Evolutionary conservation across 345 rosid genomes (phyloP), one percentile per base, ranked within the genome.

Genomic region (Eucalyptus tenuipes): DNA sequence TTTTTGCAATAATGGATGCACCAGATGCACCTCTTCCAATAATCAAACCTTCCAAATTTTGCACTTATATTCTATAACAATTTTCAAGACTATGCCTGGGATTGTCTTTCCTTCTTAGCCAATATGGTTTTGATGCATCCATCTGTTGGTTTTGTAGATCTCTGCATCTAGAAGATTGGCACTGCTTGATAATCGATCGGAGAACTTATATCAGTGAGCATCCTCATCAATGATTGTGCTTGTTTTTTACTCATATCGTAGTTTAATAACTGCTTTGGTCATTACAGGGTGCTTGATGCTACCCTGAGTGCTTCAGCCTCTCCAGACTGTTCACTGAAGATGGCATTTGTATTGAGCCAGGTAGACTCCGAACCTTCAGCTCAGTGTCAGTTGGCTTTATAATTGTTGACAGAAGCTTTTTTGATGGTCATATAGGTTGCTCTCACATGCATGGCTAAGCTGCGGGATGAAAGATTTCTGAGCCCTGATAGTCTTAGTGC

Each of bases 381-480:
- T 55, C 48, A 31, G 64, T 49, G 45, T 40, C 44, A 71, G 45
- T 71, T 37, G 45, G 45, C 82, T 71, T 71, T 71, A 40, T 37
- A 71, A 52, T 49, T 27, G 87, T 17, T 89, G 59, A 87, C 55
- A 80, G 47, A 24, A 64, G 40, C 86, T 90, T 29, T 86, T 88
- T 33, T 88, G 71, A 82, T 88, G 57, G 59, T 53, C 89, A 90
- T 89, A 53, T 90, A 96, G 99, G 99, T 97, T 91, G 96, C 98
- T n/a, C 97, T 97, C 89, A 97, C 99, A 89, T 97, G 97, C 93
- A 96, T 97, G 96, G 99, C 99, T 86, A 96, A 97, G 88, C 93
- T 96, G 52, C 96, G 98, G 18, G 99, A 97, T 92, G 98, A 97
- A 91, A 96, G 96, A 88, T 96, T 95, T 91, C 88, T 93, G 82